phyloP scores from a whole-genome alignment of 2,329 filamentous ascomycete genomes.

The Coniochaeta prunicola region DNA sequence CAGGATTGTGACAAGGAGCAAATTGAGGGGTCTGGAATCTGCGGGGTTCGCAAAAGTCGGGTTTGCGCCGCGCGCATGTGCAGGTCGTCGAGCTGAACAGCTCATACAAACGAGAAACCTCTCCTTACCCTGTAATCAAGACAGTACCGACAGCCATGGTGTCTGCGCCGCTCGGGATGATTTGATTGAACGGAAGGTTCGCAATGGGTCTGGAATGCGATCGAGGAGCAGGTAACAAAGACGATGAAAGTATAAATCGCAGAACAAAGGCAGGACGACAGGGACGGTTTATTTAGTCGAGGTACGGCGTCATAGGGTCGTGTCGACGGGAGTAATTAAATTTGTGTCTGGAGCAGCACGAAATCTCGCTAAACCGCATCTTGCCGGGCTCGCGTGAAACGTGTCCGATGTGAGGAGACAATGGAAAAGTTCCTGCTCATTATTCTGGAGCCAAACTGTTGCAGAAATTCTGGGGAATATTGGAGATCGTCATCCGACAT shows the following conservation, averaged over 20 bases:
- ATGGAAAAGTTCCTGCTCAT: neutral
- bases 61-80: neutral
- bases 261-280: neutral
- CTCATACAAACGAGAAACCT: conserved; percentile 4
- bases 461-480: neutral
- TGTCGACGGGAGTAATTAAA: neutral
- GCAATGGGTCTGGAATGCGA: neutral
- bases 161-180: neutral
- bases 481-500: neutral
- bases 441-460: neutral
- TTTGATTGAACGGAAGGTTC: neutral
- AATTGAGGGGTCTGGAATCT: neutral
- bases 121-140: conserved; percentile 79
- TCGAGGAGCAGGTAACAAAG: neutral
- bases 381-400: neutral
- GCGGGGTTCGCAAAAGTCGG: neutral
- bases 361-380: neutral
- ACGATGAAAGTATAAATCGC: neutral
- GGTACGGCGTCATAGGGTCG: neutral
- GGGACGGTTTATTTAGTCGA: neutral
- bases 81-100: neutral
- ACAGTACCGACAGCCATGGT: conserved; percentile 78
- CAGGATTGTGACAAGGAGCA: neutral
- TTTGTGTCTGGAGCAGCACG: neutral
- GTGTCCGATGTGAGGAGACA: neutral